phyloP scores from a whole-genome alignment of 1,284 basidiomycete species.

The Heterobasidion annosum region DNA sequence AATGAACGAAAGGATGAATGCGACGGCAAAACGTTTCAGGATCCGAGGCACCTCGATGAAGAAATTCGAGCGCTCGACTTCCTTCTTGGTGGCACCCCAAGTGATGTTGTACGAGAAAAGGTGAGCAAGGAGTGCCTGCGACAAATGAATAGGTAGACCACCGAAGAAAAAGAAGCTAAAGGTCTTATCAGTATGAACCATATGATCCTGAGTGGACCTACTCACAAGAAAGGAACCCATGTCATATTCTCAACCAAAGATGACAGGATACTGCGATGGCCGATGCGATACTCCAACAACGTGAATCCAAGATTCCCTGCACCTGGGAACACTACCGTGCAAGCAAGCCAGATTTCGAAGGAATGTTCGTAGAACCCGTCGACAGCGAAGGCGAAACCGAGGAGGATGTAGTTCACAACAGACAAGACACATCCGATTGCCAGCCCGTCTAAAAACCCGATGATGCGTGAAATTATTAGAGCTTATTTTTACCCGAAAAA shows the following conservation, averaged over 20 bases:
- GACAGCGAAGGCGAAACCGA: slow-evolving; percentile 56
- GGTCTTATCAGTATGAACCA: slow-evolving; percentile 1
- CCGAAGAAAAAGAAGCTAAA: slow-evolving; percentile 79
- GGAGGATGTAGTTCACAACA: slow-evolving; percentile 61
- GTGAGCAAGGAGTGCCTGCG: slow-evolving; percentile 71
- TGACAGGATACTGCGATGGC: slow-evolving; percentile 44
- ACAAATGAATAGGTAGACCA: slow-evolving; percentile 67
- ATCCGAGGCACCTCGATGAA: slow-evolving; percentile 83
- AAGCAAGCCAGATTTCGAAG: slow-evolving; percentile 74
- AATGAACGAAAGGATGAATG: slow-evolving; percentile 45
- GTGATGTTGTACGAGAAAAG: slow-evolving; percentile 79
- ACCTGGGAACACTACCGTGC: slow-evolving; percentile 67
- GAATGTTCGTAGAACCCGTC: slow-evolving; percentile 65
- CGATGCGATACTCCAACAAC: slow-evolving; percentile 69
- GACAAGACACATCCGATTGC: slow-evolving; percentile 58
- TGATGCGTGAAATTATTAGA: background rate
- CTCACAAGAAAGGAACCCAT: slow-evolving; percentile 78
- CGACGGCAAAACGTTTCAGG: slow-evolving; percentile 61
- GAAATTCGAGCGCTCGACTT: slow-evolving; percentile 78
- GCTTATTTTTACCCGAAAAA: slow-evolving; percentile 3
- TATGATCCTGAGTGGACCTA: slow-evolving; percentile 11
- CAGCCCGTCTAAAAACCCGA: slow-evolving; percentile 50
- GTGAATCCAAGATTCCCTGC: slow-evolving; percentile 67
- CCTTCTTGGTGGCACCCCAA: slow-evolving; percentile 75
- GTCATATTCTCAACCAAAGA: slow-evolving; percentile 57